phyloP scores from a whole-genome alignment of 2,329 filamentous ascomycete species.

The Lecanicillium sp. region DNA sequence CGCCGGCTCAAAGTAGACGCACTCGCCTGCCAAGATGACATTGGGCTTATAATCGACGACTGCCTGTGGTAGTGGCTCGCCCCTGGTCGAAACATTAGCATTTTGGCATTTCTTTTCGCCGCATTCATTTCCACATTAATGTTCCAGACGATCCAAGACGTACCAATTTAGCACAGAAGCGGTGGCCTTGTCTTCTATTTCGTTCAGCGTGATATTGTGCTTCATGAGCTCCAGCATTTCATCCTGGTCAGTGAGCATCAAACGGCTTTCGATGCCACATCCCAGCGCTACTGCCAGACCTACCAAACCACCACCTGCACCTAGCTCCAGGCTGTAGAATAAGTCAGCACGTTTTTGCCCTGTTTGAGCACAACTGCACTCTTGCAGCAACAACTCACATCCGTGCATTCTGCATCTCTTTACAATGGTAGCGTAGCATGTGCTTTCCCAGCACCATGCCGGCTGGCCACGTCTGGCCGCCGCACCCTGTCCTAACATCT shows the following conservation, averaged over 20 bases:
- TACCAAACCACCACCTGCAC: conserved; percentile 84
- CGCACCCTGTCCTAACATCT: conserved; percentile 80
- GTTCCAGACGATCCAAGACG: conserved; percentile 23
- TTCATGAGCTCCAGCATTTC: conserved; percentile 82
- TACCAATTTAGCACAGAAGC: conserved; percentile 76
- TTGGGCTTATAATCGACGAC: conserved; percentile 55
- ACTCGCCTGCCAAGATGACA: conserved; percentile 88
- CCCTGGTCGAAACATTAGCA: conserved; percentile 35
- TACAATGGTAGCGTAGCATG: conserved; percentile 64
- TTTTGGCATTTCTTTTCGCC: not conserved
- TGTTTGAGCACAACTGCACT: not conserved
- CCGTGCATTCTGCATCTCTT: conserved; percentile 54
- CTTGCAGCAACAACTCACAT: conserved; percentile 49
- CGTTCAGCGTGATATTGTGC: conserved; percentile 78
- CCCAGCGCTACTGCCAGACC: conserved; percentile 55
- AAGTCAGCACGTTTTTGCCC: conserved; percentile 13
- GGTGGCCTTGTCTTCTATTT: conserved; percentile 52
- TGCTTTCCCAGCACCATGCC: conserved; percentile 84
- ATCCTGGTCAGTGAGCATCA: conserved; percentile 79
- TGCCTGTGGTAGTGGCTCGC: conserved; percentile 46
- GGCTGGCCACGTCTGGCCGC: conserved; percentile 89
- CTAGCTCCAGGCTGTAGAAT: conserved; percentile 68
- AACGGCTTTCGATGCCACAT: conserved; percentile 40
- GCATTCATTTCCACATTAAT: no score
- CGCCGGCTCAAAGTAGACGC: conserved; percentile 93